Base-by-base conservation (phyloP, 2,329 filamentous ascomycete species). In the Cryphonectria parasitica region DNA sequence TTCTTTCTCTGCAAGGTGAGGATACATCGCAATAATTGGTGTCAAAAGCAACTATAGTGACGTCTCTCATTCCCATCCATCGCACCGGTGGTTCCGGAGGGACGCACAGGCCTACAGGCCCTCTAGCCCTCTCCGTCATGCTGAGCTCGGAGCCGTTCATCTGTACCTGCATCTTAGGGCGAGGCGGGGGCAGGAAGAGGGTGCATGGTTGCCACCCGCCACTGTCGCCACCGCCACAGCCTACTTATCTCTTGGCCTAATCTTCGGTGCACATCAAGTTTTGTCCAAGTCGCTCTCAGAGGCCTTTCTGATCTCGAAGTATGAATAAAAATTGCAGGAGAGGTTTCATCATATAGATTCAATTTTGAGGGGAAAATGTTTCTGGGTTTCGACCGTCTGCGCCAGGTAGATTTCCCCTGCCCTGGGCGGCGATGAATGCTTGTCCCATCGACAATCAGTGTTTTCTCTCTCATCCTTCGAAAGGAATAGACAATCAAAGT, bases 361-460 rank as follows among this genome's bases (percentile, higher is more conserved):
- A 34, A 34, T 39, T 39, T 39, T 17, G 82, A 79, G 0, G 79
- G 80, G 2, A 73, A 69, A 11, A 82, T 71, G 45, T 82, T 77
- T 31, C 78, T 2, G 72, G 62, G 79, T 74, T 17, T 79, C 82
- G 69, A 72, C 83, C 78, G 88, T 77, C 22, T 83, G 74, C 60
- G 83, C 77, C 39, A 86, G 80, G 28, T 80, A 79, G 68, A 87
- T 83, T 52, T 52, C 84, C 80, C 3, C 86, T 82, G 17, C 87
- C 82, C 77, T 87, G 82, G 10, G 36, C 2, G 36, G 36, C 10
- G 36, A 39, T 11, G 36, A 39, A 39, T 93, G 2, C 81, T 83
- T 4, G 86, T 84, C 8, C 92, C 76, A 73, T 92, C 91, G 71
- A 92, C 86, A 41, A 92, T 82, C 6, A 92, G 81, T 76, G 87